Percentiles rank a stretch among this genome's conserved stretches.
phyloP scores from a whole-genome alignment of 2,329 filamentous ascomycete genomes.

The Davidsoniella eucalypti region DNA sequence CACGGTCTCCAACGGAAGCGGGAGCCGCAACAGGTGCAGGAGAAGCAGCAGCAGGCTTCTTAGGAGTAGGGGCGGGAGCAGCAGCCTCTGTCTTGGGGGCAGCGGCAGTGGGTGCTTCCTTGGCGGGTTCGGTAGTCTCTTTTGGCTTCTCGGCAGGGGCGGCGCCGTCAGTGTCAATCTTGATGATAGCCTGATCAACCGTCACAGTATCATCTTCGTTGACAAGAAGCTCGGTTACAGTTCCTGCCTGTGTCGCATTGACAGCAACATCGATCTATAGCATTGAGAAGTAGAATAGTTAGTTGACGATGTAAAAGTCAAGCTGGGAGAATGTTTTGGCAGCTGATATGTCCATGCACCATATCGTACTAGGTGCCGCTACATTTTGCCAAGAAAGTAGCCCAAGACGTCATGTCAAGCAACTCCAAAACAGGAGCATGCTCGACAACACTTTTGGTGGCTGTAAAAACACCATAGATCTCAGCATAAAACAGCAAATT shows the following conservation, averaged over 20 bases:
- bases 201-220: constrained; percentile 90
- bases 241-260: constrained; percentile 80
- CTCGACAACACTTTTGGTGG: background rate
- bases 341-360: background rate
- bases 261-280: constrained; percentile 84
- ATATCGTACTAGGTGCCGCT: background rate
- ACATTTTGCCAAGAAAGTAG: background rate
- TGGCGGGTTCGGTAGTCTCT: background rate
- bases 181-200: constrained; percentile 82
- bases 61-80: constrained; percentile 2
- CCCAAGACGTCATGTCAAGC: background rate
- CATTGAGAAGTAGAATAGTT: background rate
- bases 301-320: background rate
- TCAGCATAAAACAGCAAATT: background rate
- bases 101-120: constrained; percentile 14
- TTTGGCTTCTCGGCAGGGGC: constrained; percentile 7
- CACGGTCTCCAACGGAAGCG: constrained; percentile 49
- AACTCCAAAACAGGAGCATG: background rate
- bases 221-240: constrained; percentile 79
- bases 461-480: background rate
- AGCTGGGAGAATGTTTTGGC: background rate
- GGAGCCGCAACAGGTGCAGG: constrained; percentile 16
- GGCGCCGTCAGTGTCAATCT: constrained; percentile 53
- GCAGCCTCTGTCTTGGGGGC: constrained; percentile 14
- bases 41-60: constrained; percentile 10